Conservation (phyloP, 257 asterid genomes). For the Capsicum baccatum region DNA sequence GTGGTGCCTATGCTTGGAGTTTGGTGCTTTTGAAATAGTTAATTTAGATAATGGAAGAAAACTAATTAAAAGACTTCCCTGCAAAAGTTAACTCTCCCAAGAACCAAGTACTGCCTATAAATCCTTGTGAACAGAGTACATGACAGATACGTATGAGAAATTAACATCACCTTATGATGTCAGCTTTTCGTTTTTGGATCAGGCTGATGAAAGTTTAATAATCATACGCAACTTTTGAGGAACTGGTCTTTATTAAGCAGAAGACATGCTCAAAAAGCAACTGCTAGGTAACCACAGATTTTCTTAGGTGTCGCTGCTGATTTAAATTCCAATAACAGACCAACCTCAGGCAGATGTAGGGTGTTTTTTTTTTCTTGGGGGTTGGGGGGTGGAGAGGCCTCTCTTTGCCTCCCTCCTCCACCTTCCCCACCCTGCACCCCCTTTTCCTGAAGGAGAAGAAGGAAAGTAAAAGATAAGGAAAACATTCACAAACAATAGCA, state of each 20-base stretch:
- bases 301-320: background rate
- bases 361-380: background rate
- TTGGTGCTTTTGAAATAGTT: background rate
- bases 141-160: background rate
- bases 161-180: background rate
- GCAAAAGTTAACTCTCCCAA: conserved; percentile 2
- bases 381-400: background rate
- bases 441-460: background rate
- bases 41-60: background rate
- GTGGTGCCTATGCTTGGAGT: background rate
- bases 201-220: background rate
- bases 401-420: background rate
- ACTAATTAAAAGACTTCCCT: background rate
- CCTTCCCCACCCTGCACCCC: background rate
- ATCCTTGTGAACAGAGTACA: background rate
- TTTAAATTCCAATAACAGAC: conserved; percentile 1
- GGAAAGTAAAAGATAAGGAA: background rate
- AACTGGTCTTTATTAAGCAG: background rate
- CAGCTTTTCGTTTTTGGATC: background rate
- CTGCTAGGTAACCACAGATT: background rate
- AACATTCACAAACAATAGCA: background rate
- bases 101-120: background rate
- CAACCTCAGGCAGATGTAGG: background rate
- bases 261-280: background rate
- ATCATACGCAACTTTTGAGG: background rate